Conservation (phyloP, 2,329 filamentous ascomycete genomes). For the Lecanicillium sp. region DNA sequence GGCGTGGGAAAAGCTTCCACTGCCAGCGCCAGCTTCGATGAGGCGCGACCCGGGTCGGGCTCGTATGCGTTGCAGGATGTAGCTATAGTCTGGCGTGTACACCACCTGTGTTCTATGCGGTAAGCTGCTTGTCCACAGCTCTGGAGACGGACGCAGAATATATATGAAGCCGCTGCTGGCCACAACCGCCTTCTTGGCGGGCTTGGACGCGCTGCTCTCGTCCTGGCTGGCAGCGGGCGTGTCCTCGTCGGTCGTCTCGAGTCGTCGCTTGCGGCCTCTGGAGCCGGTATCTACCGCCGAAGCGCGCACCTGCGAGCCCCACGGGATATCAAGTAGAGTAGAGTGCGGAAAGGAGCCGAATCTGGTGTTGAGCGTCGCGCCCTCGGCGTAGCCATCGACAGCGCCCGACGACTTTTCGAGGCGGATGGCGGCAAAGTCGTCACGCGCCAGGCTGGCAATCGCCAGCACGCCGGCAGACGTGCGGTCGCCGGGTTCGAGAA, state of each 20-base stretch:
- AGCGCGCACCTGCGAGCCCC: constrained; percentile 87
- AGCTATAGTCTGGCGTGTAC: constrained; percentile 82
- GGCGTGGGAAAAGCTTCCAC: constrained; percentile 78
- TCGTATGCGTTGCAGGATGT: constrained; percentile 68
- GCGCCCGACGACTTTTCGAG: constrained; percentile 54
- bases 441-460: constrained; percentile 81
- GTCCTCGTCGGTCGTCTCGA: constrained; percentile 34
- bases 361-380: constrained; percentile 78
- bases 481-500: constrained; percentile 61
- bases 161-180: constrained; percentile 68
- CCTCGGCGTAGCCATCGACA: constrained; percentile 66
- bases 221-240: constrained; percentile 19
- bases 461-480: constrained; percentile 63
- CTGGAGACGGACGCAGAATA: constrained; percentile 69
- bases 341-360: constrained; percentile 87
- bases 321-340: constrained; percentile 69
- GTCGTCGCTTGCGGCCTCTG: constrained; percentile 64
- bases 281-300: constrained; percentile 88
- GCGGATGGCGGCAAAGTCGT: constrained; percentile 71
- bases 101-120: constrained; percentile 81
- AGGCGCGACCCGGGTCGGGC: constrained; percentile 64
- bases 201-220: constrained; percentile 27
- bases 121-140: constrained; percentile 73
- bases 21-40: constrained; percentile 76
- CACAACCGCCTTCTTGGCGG: constrained; percentile 40